Base-by-base conservation (phyloP, 2,329 filamentous ascomycete species). In the Trichoderma sp. region DNA sequence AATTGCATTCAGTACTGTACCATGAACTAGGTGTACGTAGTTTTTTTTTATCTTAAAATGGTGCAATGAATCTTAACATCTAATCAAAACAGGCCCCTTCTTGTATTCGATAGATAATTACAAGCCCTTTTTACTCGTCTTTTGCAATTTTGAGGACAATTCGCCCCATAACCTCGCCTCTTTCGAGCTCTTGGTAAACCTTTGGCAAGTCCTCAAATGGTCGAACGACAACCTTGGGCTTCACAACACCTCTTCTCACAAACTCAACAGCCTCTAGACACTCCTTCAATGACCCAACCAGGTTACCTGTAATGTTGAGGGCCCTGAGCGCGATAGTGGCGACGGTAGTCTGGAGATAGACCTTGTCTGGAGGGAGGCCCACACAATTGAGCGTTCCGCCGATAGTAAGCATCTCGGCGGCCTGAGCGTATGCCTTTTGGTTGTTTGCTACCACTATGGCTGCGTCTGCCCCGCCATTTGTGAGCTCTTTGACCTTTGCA, bases 111-210 rank as follows among this genome's bases (percentile, higher is more conserved):
- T 16, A n/a, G 29, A 13, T 11, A 19, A 24, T 27, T 21, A 8
- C n/a, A 3, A 1, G 52, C 11, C 8, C 8, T 11, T 19, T 33
- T 56, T 40, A 67, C 29, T 72, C 70, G 55, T 71, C 71, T 62
- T 72, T 70, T 68, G 72, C 71, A 62, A 72, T 70, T 64, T 71
- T 70, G 31, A 70, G 16, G 13, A 73, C 71, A 65, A 73, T 70
- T 2, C 70, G 66, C 1, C 68, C 68, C 33, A 65, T 21, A 52
- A 73, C 43, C 27, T 73, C 70, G 6, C 71, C 70, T 27, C 47
- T 71, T 24, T 68, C 70, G 14, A 72, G 27, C 68, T 71, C 71
- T 5, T 70, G 27, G 60, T 71, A 71, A 27, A 70, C 47, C n/a
- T 66, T 47, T 4, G 71, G 71, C 31, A 71, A 58, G 24, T 71